phyloP scores from a whole-genome alignment of 202 grass and related monocot genomes.

The Miscanthus sacchariflorus region DNA sequence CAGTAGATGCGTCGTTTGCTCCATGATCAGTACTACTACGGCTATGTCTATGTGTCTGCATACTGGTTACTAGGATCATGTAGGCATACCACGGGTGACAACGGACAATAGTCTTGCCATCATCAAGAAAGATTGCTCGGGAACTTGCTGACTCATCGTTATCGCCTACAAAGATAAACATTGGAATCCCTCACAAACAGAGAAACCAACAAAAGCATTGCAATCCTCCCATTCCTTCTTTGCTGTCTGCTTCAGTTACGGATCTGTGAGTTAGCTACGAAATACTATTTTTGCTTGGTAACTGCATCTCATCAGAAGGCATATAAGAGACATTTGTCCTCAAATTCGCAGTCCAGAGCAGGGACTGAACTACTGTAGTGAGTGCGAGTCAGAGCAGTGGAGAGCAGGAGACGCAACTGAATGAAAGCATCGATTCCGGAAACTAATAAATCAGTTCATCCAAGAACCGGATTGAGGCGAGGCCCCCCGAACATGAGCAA shows the following conservation, averaged over 20 bases:
- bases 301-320: neutral
- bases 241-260: neutral
- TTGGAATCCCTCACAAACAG: too few relatives aligned
- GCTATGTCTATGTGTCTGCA: neutral
- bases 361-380: neutral
- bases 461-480: conserved; percentile 15
- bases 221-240: neutral
- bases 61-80: neutral
- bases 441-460: conserved; percentile 27
- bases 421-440: neutral
- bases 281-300: neutral
- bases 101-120: neutral
- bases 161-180: neutral
- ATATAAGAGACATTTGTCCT: neutral
- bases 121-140: neutral
- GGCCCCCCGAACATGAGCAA: neutral
- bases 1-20: neutral
- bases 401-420: neutral
- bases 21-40: neutral
- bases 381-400: neutral
- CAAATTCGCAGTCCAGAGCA: neutral
- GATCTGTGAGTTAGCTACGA: neutral
- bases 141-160: neutral
- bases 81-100: neutral
- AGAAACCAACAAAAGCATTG: neutral